Evolutionary conservation across 83 land plant genomes (phyloP), one percentile per base, ranked within the genome.

Genomic region (Thuja plicata): DNA sequence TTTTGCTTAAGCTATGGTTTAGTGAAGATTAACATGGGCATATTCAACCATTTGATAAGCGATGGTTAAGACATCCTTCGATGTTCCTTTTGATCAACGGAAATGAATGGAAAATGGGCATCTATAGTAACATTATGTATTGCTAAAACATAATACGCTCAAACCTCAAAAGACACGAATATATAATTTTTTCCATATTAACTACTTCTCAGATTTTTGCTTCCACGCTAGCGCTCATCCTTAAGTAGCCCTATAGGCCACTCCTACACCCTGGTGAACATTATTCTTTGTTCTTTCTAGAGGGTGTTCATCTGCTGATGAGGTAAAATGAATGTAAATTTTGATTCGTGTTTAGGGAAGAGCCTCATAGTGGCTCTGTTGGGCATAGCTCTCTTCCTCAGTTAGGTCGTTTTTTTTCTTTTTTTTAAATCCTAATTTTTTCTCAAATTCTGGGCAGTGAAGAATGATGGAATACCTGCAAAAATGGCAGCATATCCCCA

Each of bases 401-500:
- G 24, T 17, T 57, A 57, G 70, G 1, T 19, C 17, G 1, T 21
- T 60, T 60, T 21, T 54, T 52, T 52, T 12, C n/a, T n/a, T 52
- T 52, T 52, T 52, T 1, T 52, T 12, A 11, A 12, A 50, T 54
- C 0, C 2, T 54, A 15, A 10, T 54, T 54, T 50, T 50, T 2
- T 12, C 54, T 50, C 54, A 50, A 12, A 50, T 50, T n/a, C 24
- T 24, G 37, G 76, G 11, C 3, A 37, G 37, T 38, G 34, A 57
- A 8, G 54, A 8, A 57, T 70, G 83, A 81, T 4, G 48, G 0
- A 40, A 76, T 88, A 94, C 95, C 95, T 92, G 92, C 94, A 94
- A 73, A 92, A 94, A 86, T 94, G 94, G 92, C 95, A 94, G 88
- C 94, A 94, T 24, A 94, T 88, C 24, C 95, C 95, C 87, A 89